Conservation (phyloP, 208 protist species). For the Herpetomonas muscarum region DNA sequence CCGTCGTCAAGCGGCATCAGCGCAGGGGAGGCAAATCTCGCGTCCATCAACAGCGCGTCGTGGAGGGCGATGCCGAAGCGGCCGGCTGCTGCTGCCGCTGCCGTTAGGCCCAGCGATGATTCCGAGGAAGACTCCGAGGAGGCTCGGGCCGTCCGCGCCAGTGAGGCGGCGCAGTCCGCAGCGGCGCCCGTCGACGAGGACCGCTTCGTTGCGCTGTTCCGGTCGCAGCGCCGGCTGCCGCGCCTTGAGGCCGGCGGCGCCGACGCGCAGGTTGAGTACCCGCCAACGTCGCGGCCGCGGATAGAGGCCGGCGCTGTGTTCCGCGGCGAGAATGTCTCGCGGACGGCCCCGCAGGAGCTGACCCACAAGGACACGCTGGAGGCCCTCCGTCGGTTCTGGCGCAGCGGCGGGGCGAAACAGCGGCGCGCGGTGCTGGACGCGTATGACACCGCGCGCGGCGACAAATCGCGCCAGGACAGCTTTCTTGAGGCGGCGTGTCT, state of each 20-base stretch:
- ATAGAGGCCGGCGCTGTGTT: background rate
- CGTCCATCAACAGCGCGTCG: constrained; percentile 57
- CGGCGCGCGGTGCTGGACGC: constrained; percentile 24
- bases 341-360: constrained; percentile 42
- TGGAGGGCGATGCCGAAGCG: constrained; percentile 46
- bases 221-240: background rate
- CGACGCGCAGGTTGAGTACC: background rate
- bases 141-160: background rate
- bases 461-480: constrained; percentile 13
- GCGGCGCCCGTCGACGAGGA: background rate
- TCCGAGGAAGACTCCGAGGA: background rate
- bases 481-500: constrained; percentile 41
- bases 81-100: background rate
- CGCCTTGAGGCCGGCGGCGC: background rate
- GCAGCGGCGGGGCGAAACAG: constrained; percentile 21
- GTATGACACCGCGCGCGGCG: constrained; percentile 10
- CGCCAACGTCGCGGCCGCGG: constrained; percentile 4
- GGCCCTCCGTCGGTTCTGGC: constrained; percentile 59
- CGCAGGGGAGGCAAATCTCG: constrained; percentile 2
- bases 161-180: background rate
- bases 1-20: background rate
- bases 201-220: background rate
- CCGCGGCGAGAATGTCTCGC: constrained; percentile 21
- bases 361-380: constrained; percentile 54
- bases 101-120: constrained; percentile 1